Percentiles rank a stretch among this genome's conserved stretches.
Conservation (phyloP, 2,329 filamentous ascomycete species). For the Alternaria sp. region DNA sequence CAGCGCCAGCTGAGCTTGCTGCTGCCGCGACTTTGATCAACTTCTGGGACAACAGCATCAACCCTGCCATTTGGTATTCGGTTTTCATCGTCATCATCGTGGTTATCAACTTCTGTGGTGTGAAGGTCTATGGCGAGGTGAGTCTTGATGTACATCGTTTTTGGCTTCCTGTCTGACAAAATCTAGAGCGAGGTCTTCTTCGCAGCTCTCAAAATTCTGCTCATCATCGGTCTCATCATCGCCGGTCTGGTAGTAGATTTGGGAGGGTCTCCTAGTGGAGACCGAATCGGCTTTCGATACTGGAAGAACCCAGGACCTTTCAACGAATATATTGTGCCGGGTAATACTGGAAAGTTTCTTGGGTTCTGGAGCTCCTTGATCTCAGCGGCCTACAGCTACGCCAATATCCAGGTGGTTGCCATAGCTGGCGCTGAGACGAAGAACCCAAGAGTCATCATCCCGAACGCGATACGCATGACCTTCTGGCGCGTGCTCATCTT, state of each 20-base stretch:
- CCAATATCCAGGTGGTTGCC: slow-evolving; percentile 39
- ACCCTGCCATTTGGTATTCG: slow-evolving; percentile 17
- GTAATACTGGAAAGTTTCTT: slow-evolving; percentile 67
- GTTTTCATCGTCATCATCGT: slow-evolving; percentile 22
- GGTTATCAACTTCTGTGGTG: slow-evolving; percentile 14
- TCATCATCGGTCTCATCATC: slow-evolving; percentile 40
- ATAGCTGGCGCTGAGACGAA: slow-evolving; percentile 42
- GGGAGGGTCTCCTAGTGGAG: slow-evolving; percentile 37
- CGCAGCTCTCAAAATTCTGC: slow-evolving; percentile 56
- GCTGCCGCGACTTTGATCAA: slow-evolving; percentile 76
- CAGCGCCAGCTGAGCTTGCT: slow-evolving; percentile 63
- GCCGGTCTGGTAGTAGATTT: slow-evolving; percentile 40
- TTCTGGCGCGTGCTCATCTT: slow-evolving; percentile 64
- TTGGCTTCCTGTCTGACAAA: not conserved
- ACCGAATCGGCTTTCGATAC: slow-evolving; percentile 67
- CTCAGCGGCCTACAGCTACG: slow-evolving; percentile 55
- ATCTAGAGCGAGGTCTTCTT: slow-evolving; percentile 58
- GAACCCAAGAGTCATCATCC: slow-evolving; percentile 53
- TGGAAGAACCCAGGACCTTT: slow-evolving; percentile 71
- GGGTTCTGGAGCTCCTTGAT: slow-evolving; percentile 63
- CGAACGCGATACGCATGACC: slow-evolving; percentile 61
- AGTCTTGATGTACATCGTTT: not conserved
- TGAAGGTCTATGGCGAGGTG: slow-evolving; percentile 25
- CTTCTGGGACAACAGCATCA: slow-evolving; percentile 65
- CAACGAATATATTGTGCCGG: slow-evolving; percentile 56